Percentiles rank a stretch among this genome's conserved stretches.
These are phyloP conservation scores for Friedmanniomyces endolithicus DNA, from an alignment of 495 filamentous ascomycete species.

Conservation along the genomic window DNA sequence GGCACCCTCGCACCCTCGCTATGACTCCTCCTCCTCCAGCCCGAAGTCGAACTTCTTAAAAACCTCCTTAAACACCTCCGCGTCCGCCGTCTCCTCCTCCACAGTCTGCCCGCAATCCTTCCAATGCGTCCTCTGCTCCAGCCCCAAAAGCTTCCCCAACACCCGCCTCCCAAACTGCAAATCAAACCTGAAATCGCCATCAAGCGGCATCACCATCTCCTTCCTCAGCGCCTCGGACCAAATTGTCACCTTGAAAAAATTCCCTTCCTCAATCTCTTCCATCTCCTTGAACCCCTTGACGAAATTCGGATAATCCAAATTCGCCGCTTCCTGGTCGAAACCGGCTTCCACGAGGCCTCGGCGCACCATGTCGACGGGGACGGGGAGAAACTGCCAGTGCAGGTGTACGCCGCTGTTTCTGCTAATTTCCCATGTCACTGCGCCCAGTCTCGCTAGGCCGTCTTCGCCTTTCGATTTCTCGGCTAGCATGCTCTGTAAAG, in stretches of 20 bases:
- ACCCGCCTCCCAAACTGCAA: slow-evolving; percentile 63
- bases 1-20: too few relatives aligned
- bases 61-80: slow-evolving; percentile 66
- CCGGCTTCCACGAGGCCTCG: slow-evolving; percentile 66
- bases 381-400: slow-evolving; percentile 90
- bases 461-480: slow-evolving; percentile 29
- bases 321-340: slow-evolving; percentile 74
- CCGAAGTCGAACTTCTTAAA: slow-evolving; percentile 81
- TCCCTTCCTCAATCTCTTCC: slow-evolving; percentile 39
- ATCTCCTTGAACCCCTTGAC: slow-evolving; percentile 23
- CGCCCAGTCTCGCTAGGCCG: slow-evolving; percentile 40
- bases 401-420: slow-evolving; percentile 64
- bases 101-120: slow-evolving; percentile 64
- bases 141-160: slow-evolving; percentile 69
- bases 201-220: slow-evolving; percentile 40
- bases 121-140: slow-evolving; percentile 68
- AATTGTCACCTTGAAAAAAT: slow-evolving; percentile 79
- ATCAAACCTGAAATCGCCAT: slow-evolving; percentile 44
- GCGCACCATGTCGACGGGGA: slow-evolving; percentile 48
- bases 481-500: slow-evolving; percentile 57
- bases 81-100: slow-evolving; percentile 67
- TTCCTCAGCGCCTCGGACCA: slow-evolving; percentile 42
- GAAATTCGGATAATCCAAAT: slow-evolving; percentile 49
- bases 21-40: slow-evolving; percentile 22
- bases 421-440: slow-evolving; percentile 85